Base-by-base conservation (phyloP, 192 early-diverging fungal species). In the Neocallimastix lanati region DNA sequence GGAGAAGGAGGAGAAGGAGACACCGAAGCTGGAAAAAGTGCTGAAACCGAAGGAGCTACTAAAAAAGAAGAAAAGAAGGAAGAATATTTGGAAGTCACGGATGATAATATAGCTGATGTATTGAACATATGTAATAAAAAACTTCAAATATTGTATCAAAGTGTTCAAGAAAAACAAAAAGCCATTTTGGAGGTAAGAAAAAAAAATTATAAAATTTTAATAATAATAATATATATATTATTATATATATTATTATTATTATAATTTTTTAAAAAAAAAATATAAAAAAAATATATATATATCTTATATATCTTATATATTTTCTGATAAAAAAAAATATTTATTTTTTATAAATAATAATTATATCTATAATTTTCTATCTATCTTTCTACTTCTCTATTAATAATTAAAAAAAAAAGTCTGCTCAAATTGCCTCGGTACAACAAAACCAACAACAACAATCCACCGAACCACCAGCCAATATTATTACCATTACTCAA, bases 401-500 rank as follows among this genome's bases (percentile, higher is more conserved):
- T 50, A 21, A 21, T 4, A 50, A 21, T 21, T 13, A 50, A 50
- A 21, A 50, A 50, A 21, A 50, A 50, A 50, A 50, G 40, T 50
- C 40, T 21, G 40, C 40, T 21, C 40, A 50, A 50, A 50, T 50
- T 50, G 40, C 40, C 1, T 50, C 58, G 79, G 81, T 79, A 78
- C 29, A 30, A 78, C 76, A 77, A 29, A 78, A 86, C 78, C 77
- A 82, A 80, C 25, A 79, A 80, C 76, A 58, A 35, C 88, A 86
- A 82, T 82, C 83, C 35, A 83, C 84, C 58, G 88, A 86, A 16
- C 87, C 88, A 79, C 78, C 82, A 16, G 83, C 82, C 27, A 83
- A 81, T 78, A 89, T 89, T 82, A 82, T 90, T 78, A 83, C 85
- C 58, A 87, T 90, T 77, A 88, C 84, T 76, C 89, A 79, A 78